These are phyloP conservation scores for Pseudognaphalium luteoalbum DNA, from an alignment of 129 eudicot genomes.

Conservation along the genomic window DNA sequence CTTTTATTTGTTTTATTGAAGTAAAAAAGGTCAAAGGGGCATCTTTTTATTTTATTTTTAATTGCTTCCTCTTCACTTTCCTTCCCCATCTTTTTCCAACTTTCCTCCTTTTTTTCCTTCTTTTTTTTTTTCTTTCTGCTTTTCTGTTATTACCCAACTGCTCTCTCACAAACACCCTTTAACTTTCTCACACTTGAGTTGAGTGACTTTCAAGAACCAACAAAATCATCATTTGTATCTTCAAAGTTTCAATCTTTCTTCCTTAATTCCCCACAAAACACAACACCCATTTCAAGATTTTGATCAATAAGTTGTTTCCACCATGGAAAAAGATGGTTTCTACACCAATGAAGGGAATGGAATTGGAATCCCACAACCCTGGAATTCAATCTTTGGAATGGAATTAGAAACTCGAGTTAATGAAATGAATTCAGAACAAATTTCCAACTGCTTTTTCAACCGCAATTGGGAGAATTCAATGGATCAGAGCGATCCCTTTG, in stretches of 20 bases:
- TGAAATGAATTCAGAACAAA: conserved; percentile 49
- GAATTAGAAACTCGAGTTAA: conserved; percentile 38
- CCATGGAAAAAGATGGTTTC: conserved; percentile 54
- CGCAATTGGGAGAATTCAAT: conserved; percentile 69
- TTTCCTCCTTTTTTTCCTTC: conserved; percentile 28
- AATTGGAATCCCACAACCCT: conserved; percentile 32
- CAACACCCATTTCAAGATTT: conserved; percentile 26
- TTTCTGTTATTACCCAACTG: conserved; percentile 42
- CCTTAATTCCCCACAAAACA: conserved; percentile 28
- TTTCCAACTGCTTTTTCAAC: conserved; percentile 45
- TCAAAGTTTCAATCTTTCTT: conserved; percentile 22
- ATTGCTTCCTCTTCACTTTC: conserved; percentile 42
- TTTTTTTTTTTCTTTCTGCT: conserved; percentile 30
- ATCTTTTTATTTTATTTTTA: not conserved
- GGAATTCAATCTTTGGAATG: conserved; percentile 52
- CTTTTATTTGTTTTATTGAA: not conserved
- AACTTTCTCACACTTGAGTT: conserved; percentile 26
- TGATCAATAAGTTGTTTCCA: conserved; percentile 16
- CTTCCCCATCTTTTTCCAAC: conserved; percentile 32
- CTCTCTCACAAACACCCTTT: conserved; percentile 30
- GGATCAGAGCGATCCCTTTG: conserved; percentile 85
- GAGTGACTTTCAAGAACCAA: conserved; percentile 54
- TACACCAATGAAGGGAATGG: conserved; percentile 30
- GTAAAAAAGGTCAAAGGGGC: not conserved
- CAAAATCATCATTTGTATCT: conserved; percentile 20